These are phyloP conservation scores for Blastobotrys malaysiensis DNA, from an alignment of 1,139 yeast genomes.

Conservation along the genomic window DNA sequence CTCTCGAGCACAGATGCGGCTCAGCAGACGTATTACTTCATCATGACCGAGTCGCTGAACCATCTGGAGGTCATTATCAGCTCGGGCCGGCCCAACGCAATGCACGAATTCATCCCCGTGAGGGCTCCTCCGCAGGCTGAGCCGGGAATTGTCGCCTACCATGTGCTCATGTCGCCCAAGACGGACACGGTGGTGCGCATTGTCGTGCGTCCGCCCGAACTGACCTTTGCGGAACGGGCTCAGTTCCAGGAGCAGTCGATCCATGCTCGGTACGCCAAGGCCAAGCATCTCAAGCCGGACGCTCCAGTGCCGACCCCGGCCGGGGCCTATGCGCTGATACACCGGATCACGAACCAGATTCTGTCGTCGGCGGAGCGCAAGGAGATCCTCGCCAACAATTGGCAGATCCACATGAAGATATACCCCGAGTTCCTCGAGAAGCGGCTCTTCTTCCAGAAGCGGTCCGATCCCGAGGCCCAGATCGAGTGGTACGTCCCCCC, in stretches of 20 bases:
- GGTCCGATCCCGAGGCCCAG: constrained; percentile 40
- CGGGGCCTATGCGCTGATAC: constrained; percentile 25
- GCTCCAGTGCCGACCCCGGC: constrained; percentile 22
- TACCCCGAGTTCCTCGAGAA: constrained; percentile 38
- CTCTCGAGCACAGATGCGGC: neutral
- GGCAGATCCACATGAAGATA: constrained; percentile 26
- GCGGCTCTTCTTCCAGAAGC: constrained; percentile 39
- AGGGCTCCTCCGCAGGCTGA: constrained; percentile 4
- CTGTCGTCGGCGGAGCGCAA: constrained; percentile 20
- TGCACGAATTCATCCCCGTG: constrained; percentile 22
- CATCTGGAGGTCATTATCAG: constrained; percentile 18
- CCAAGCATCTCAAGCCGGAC: constrained; percentile 21
- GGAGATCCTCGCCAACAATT: constrained; percentile 25
- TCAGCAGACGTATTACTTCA: constrained; percentile 12
- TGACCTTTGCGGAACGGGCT: constrained; percentile 19
- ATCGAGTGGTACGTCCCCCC: constrained; percentile 57
- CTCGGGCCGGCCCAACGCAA: constrained; percentile 4
- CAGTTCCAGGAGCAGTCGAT: constrained; percentile 22
- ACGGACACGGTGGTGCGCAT: constrained; percentile 20
- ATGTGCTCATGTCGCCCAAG: constrained; percentile 18
- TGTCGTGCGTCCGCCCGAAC: constrained; percentile 25
- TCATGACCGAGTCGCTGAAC: constrained; percentile 17
- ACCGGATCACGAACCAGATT: constrained; percentile 26
- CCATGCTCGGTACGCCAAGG: constrained; percentile 19
- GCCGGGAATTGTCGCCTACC: constrained; percentile 8